Conservation (phyloP, 495 filamentous ascomycete genomes). For the Podospora anserina region DNA sequence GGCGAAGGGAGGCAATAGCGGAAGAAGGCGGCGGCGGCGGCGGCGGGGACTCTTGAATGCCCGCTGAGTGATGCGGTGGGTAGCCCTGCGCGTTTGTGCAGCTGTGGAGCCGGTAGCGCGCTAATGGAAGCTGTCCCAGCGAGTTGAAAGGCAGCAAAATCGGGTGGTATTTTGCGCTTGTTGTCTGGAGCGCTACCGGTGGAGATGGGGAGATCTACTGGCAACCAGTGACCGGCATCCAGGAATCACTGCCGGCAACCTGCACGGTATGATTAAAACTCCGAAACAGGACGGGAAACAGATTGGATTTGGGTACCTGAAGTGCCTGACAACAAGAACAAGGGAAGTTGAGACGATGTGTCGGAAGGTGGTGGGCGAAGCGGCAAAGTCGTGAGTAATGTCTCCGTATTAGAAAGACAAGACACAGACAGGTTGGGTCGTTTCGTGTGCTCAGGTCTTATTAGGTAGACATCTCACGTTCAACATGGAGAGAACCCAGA, state of each 20-base stretch:
- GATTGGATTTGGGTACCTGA: not conserved
- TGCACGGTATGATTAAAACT: not conserved
- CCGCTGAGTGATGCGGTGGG: constrained; percentile 5
- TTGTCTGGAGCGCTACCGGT: not conserved
- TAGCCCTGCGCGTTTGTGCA: constrained; percentile 23
- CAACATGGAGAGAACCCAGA: not conserved
- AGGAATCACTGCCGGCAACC: not conserved
- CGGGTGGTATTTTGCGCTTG: constrained; percentile 4
- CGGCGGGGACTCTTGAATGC: not conserved
- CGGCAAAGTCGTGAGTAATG: not conserved
- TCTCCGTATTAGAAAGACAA: no score
- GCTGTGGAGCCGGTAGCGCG: constrained; percentile 24
- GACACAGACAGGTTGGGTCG: not conserved
- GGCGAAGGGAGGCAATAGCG: constrained; percentile 1
- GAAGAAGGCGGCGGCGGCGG: constrained; percentile 4
- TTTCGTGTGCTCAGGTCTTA: not conserved
- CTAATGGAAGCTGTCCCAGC: constrained; percentile 24
- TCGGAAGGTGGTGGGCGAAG: not conserved
- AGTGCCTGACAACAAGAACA: not conserved
- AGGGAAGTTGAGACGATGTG: not conserved
- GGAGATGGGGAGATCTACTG: not conserved
- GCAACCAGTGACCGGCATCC: not conserved
- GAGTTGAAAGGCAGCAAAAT: constrained; percentile 28
- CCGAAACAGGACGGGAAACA: not conserved
- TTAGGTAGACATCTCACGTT: not conserved